Evolutionary conservation across 306 rosid genomes (phyloP), one percentile per base, ranked within the genome.

Genomic region (Psophocarpus tetragonolobus): DNA sequence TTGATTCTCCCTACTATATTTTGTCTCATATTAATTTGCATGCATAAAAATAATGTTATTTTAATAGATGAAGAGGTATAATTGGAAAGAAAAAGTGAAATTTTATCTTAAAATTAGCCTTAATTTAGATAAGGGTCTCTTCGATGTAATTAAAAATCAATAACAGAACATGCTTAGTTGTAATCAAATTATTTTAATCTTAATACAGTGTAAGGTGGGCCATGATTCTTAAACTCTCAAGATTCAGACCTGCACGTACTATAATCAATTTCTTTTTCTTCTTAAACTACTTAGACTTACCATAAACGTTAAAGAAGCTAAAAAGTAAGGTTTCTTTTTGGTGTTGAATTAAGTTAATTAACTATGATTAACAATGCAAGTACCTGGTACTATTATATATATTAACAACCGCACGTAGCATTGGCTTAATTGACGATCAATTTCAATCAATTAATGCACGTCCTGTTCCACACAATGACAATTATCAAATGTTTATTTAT

Each of bases 401-500:
- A n/a, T 68, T 13, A 54, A 39, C 63, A 48, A 32, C 32, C 1
- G 8, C 45, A 18, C 33, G 62, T 32, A 33, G 32, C 48, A 39
- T 41, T 56, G n/a, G 75, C n/a, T 20, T 8, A n/a, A 20, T 77
- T 56, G 6, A 23, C 1, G 27, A 48, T 50, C 26, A 54, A 36
- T 21, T 65, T 50, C 21, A 77, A 50, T 51, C 32, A 76, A 50
- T 51, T 23, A 76, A 76, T 38, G 57, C 26, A 56, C 24, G 20
- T 18, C 36, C 30, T 38, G 1, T 39, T 77, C n/a, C 12, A 66
- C 18, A 15, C 35, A 73, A 58, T 17, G 42, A 41, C 38, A 53
- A 79, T 70, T 32, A 35, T 17, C 38, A 53, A 79, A 79, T 32
- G 45, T 17, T 17, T 58, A 60, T 71, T 36, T 29, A 45, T 70